phyloP scores from a whole-genome alignment of 2,329 filamentous ascomycete species.

The Phyllosticta ampelicida region DNA sequence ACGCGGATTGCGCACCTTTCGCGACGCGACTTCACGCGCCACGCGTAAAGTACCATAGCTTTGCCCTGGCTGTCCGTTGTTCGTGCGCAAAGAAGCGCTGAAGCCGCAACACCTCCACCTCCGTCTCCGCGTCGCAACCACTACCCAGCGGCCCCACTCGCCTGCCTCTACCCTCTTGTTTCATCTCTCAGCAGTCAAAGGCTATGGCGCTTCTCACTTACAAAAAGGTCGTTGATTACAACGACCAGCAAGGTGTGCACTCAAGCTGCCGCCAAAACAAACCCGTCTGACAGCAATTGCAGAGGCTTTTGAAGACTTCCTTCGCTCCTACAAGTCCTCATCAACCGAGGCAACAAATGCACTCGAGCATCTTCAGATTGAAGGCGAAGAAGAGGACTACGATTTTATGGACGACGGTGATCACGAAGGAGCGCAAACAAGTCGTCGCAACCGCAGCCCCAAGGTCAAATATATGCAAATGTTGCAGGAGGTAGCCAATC shows the following conservation, averaged over 20 bases:
- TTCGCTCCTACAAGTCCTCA: conserved; percentile 78
- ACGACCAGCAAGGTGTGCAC: conserved; percentile 64
- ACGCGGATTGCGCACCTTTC: neutral
- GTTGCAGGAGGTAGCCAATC: conserved; percentile 77
- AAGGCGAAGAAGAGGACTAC: conserved; percentile 87
- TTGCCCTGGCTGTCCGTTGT: neutral
- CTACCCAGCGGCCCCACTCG: neutral
- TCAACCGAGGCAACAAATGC: conserved; percentile 64
- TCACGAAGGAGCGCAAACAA: conserved; percentile 40
- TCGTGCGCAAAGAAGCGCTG: conserved; percentile 5
- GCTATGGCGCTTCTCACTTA: conserved; percentile 79
- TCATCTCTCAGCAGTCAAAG: conserved; percentile 12
- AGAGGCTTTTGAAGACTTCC: conserved; percentile 81
- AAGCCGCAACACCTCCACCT: neutral
- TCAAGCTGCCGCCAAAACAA: conserved; percentile 13
- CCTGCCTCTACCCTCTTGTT: neutral
- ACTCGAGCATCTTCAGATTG: conserved; percentile 73
- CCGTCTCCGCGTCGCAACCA: neutral
- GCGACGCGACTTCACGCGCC: neutral
- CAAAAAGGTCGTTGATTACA: conserved; percentile 73
- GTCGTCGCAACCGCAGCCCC: conserved; percentile 33
- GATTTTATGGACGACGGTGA: conserved; percentile 84
- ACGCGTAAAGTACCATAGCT: neutral
- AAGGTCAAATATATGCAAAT: conserved; percentile 82
- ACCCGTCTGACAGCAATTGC: conserved; percentile 23